Evolutionary conservation across 1,139 yeast species (phyloP), one percentile per base, ranked within the genome.

Genomic region (Candida sanyaensis): DNA sequence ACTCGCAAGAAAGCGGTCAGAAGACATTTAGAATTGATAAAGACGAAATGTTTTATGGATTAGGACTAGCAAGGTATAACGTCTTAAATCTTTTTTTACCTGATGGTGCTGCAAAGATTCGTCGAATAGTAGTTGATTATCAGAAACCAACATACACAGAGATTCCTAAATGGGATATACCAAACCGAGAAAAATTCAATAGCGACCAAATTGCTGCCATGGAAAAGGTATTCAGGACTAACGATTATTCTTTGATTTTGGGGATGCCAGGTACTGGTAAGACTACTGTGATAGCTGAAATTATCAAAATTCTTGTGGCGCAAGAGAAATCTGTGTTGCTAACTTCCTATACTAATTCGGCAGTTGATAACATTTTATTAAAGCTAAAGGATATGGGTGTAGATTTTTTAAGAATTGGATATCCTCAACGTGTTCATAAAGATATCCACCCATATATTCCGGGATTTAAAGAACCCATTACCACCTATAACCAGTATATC

Each of bases 211-310:
- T 70, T 5, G 57, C 53, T 1, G 98, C 98, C 0, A 75, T 93
- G 40, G 77, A 81, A 10, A 79, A 76, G 54, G 90, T 83, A 0
- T 62, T 90, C 45, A 64, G 76, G 17, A 78, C 96, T 0, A 66
- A 84, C 44, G 96, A 92, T 61, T 93, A 88, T 62, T 75, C 93
- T 2, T 72, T 93, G 54, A 80, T 93, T 31, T 69, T 92, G 49
- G 99, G 99, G 1, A 93, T 95, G 99, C 99, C 99, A 0, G 99
- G 99, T 2, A 93, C 99, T 0, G 99, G 99, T 12, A 93, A 95
- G 62, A 93, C 99, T 0, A 92, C 98, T 0, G 87, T 92, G 0
- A 89, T 93, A 50, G 89, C 96, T 0, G 84, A 86, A 42, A 63
- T 93, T 12, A 86, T 92, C 41, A 74, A 78, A 50, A 68, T 78